Base-by-base conservation (phyloP, 1,139 yeast genomes). In the Saccharomyces pastorianus region DNA sequence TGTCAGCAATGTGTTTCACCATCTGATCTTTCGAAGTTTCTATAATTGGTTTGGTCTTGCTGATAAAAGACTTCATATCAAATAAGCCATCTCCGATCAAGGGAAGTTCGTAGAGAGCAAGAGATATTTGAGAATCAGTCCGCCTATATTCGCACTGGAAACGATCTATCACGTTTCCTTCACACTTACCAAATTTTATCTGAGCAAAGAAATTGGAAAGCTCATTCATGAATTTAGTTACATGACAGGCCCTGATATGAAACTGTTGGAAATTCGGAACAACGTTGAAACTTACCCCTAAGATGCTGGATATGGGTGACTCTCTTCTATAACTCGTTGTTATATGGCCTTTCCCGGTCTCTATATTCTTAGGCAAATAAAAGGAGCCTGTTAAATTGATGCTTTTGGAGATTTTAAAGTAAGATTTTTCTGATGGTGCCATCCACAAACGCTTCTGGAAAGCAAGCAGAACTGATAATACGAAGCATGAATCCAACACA, bases 401-500 rank as follows among this genome's bases (percentile, higher is more conserved):
- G 29, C 56, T 57, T 11, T 53, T 53, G 11, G 64, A 55, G 20
- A 61, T 52, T 6, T 46, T 52, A 28, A 60, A 58, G 14, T 49
- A 56, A 7, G 57, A 56, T 5, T 51, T 51, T 26, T 52, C 55
- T 9, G 48, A 49, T 5, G 53, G 47, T 13, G 51, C 47, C 26
- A 54, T 44, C 58, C 59, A 58, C n/a, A 50, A 53, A 51, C 59
- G 61, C 47, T 56, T 57, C 48, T 55, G 58, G 17, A 55, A 27
- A 6, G 63, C 55, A 25, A 59, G 53, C 2, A 67, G n/a, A 8
- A 60, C 58, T 2, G 66, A 46, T 2, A 67, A 41, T 6, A 60
- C 56, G 14, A 65, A 52, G 46, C 67, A 65, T 46, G 63, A 61
- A 46, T 66, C 68, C 32, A 62, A 31, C 9, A 59, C 34, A 28